phyloP scores from a whole-genome alignment of 352 stramenopile species.

The Nothophytophthora sp. region DNA sequence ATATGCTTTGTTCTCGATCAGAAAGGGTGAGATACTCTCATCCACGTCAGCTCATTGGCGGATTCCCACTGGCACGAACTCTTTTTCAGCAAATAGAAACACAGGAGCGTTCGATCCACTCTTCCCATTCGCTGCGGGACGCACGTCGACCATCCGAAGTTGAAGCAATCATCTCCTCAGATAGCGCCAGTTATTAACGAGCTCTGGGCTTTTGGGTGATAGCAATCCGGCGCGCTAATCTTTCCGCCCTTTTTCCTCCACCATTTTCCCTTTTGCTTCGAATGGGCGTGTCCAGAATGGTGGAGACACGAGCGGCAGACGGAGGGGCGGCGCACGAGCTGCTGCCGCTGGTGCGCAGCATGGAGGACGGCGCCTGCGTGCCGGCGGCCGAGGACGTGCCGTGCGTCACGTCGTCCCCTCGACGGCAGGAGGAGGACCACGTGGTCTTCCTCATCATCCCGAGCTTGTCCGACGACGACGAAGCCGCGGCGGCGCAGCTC shows the following conservation, averaged over 20 bases:
- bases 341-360: constrained; percentile 24
- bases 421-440: constrained; percentile 46
- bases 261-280: constrained; percentile 28
- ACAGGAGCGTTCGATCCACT: background rate
- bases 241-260: constrained; percentile 5
- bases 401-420: constrained; percentile 68
- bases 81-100: too few species aligned
- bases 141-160: background rate
- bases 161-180: background rate
- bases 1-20: too few species aligned
- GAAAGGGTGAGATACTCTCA: too few species aligned
- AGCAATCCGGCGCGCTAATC: background rate
- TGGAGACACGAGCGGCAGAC: constrained; percentile 6
- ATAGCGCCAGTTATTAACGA: too few species aligned
- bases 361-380: constrained; percentile 50
- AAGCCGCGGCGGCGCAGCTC: constrained; percentile 26
- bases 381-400: constrained; percentile 65
- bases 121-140: background rate
- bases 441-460: constrained; percentile 79
- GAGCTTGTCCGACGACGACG: constrained; percentile 31
- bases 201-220: background rate
- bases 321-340: constrained; percentile 16
- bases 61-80: too few species aligned
- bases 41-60: too few species aligned
- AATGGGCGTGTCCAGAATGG: constrained; percentile 14